Percentiles rank a stretch among this genome's conserved stretches.
Conservation (phyloP, 2,329 filamentous ascomycete genomes). For the Rhinocladiella similis region DNA sequence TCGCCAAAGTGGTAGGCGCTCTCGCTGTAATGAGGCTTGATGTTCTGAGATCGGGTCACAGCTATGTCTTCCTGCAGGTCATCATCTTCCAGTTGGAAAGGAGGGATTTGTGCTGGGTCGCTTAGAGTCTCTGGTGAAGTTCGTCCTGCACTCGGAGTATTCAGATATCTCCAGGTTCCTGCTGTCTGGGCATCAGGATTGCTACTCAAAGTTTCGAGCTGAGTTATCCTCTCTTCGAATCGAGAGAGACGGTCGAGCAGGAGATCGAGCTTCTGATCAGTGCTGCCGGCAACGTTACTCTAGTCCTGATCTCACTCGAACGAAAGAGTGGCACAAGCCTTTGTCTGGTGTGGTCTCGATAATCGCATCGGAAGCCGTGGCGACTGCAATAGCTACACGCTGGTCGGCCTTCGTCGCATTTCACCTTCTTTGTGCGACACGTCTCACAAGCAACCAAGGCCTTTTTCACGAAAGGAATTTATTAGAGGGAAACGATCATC, state of each 20-base stretch:
- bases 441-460: not conserved
- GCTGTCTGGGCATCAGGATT: not conserved
- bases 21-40: no score
- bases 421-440: slow-evolving; percentile 2
- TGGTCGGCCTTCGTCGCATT: slow-evolving; percentile 4
- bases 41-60: no score
- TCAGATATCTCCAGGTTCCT: not conserved
- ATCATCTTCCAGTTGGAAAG: no score
- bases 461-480: no score
- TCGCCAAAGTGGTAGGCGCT: no score
- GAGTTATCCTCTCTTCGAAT: not conserved
- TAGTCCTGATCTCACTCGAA: no score
- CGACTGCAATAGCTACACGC: not conserved
- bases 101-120: no score
- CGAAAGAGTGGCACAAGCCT: not conserved
- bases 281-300: not conserved
- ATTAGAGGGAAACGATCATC: no score
- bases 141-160: not conserved
- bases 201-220: not conserved
- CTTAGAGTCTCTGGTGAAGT: no score
- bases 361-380: slow-evolving; percentile 1
- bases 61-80: no score
- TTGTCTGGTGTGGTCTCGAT: not conserved
- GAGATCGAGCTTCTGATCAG: not conserved
- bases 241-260: not conserved